Conservation (phyloP, 768 basidiomycete species). For the Lactifluus pinguis region DNA sequence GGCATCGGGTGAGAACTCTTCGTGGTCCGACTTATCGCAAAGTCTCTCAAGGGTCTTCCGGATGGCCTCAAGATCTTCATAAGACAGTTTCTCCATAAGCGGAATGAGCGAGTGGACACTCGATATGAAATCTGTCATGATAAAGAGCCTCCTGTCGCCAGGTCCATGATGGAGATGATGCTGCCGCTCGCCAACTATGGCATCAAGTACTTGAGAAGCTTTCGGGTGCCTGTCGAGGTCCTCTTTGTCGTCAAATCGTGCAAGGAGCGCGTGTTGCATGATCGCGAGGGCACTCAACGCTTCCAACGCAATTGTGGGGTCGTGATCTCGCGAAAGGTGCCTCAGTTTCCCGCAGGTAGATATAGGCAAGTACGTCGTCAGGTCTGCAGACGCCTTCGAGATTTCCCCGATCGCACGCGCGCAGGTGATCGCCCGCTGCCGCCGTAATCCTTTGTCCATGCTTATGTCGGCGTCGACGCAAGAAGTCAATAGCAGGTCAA, state of each 20-base stretch:
- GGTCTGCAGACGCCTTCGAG: not conserved
- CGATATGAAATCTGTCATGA: not conserved
- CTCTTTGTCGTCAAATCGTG: not conserved
- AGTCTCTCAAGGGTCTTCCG: not conserved
- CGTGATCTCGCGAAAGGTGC: not conserved
- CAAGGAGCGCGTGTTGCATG: not conserved
- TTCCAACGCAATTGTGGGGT: not conserved
- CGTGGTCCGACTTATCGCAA: not conserved
- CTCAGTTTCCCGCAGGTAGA: not conserved
- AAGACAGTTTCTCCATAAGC: not conserved
- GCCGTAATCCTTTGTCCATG: constrained; percentile 3
- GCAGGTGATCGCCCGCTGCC: constrained; percentile 9
- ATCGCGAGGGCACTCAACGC: not conserved
- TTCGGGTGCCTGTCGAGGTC: not conserved
- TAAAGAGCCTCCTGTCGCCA: not conserved
- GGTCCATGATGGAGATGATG: not conserved
- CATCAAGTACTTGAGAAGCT: not conserved
- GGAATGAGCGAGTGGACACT: not conserved
- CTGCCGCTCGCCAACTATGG: not conserved
- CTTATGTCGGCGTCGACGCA: not conserved
- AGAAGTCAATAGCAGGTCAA: constrained; percentile 1
- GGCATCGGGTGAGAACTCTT: not conserved
- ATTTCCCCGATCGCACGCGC: constrained; percentile 5
- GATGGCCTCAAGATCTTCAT: not conserved
- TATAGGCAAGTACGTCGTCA: not conserved